These are phyloP conservation scores for Yamagishiella unicocca DNA, from an alignment of 139 green algal species.

Conservation along the genomic window DNA sequence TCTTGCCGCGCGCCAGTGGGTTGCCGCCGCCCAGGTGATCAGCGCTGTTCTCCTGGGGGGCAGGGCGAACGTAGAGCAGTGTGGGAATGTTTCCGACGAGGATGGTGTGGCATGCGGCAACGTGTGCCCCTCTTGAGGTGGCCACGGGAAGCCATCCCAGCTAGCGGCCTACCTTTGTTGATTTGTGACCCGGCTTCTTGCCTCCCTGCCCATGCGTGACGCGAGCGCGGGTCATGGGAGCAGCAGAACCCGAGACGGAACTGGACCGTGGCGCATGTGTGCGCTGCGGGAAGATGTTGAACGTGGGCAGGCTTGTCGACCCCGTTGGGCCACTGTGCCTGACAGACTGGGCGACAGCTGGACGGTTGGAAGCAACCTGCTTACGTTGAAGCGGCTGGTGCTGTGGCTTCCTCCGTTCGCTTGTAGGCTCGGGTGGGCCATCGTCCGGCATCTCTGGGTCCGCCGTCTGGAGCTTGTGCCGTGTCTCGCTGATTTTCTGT, in stretches of 20 bases:
- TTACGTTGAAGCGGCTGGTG: neutral
- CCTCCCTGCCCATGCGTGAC: neutral
- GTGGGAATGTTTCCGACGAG: too few species aligned
- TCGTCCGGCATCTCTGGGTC: neutral
- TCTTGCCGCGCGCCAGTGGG: neutral
- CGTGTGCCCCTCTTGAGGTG: too few species aligned
- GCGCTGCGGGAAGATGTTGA: too few species aligned
- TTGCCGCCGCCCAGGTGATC: neutral
- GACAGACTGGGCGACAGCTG: too few species aligned
- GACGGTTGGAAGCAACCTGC: neutral
- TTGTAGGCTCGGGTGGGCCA: neutral
- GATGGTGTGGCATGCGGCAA: too few species aligned
- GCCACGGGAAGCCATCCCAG: too few species aligned
- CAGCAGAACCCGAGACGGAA: neutral
- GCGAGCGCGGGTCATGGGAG: neutral
- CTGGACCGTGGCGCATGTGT: neutral
- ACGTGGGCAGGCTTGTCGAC: too few species aligned
- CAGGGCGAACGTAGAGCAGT: neutral
- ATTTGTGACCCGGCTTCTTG: neutral
- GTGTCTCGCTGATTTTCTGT: slow-evolving; percentile 19
- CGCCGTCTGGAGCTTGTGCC: neutral
- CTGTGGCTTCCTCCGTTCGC: neutral
- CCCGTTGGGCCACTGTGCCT: too few species aligned
- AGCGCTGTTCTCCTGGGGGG: slow-evolving; percentile 8
- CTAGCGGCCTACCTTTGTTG: neutral